phyloP scores from a whole-genome alignment of 208 protist genomes.

The Crithidia thermophila region DNA sequence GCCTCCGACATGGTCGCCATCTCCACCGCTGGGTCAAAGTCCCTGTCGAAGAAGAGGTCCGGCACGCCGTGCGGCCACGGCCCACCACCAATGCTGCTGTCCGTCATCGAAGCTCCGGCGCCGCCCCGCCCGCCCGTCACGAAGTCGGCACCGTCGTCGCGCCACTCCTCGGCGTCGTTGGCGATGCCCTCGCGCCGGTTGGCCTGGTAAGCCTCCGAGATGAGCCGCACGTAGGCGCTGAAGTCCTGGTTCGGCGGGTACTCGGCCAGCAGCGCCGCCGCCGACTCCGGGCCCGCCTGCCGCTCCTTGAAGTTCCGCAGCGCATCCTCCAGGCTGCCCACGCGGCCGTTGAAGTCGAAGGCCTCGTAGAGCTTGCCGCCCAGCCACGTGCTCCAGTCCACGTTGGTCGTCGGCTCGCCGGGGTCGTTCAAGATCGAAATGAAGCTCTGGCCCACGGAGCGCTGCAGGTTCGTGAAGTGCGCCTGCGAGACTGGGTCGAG shows the following conservation, averaged over 20 bases:
- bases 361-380: slow-evolving; percentile 66
- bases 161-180: slow-evolving; percentile 32
- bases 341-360: slow-evolving; percentile 56
- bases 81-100: slow-evolving; percentile 39
- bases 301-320: slow-evolving; percentile 20
- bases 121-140: background rate
- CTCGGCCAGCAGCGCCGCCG: slow-evolving; percentile 44
- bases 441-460: slow-evolving; percentile 88
- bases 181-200: slow-evolving; percentile 61
- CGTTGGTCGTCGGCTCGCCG: slow-evolving; percentile 29
- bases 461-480: slow-evolving; percentile 71
- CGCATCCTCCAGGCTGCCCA: slow-evolving; percentile 28
- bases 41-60: slow-evolving; percentile 49
- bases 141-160: slow-evolving; percentile 7
- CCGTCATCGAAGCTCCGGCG: background rate
- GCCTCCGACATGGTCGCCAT: slow-evolving; percentile 28
- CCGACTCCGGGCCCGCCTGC: slow-evolving; percentile 38
- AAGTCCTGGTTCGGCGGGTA: slow-evolving; percentile 56
- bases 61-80: slow-evolving; percentile 72
- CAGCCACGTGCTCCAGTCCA: slow-evolving; percentile 70
- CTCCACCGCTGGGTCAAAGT: slow-evolving; percentile 29
- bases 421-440: slow-evolving; percentile 92
- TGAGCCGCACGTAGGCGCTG: slow-evolving; percentile 65
- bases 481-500: slow-evolving; percentile 70
- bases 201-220: slow-evolving; percentile 63